Conservation (phyloP, 2,329 filamentous ascomycete species). For the Cytospora mali region DNA sequence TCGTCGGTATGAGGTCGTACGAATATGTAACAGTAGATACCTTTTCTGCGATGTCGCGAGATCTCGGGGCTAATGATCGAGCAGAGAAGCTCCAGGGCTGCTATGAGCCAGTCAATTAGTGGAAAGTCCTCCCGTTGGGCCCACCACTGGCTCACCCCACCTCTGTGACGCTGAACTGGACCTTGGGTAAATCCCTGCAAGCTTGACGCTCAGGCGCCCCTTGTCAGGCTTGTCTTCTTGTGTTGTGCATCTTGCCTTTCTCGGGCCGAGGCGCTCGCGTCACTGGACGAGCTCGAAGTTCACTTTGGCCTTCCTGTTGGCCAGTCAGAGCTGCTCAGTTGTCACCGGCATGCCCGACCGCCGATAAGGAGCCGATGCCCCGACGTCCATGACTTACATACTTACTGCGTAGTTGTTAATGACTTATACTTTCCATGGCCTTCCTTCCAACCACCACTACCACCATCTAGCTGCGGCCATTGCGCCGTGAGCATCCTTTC, state of each 20-base stretch:
- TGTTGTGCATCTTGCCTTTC: conserved; percentile 16
- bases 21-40: neutral
- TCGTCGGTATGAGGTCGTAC: neutral
- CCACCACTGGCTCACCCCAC: too few species aligned
- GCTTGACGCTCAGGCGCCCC: too few species aligned
- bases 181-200: neutral
- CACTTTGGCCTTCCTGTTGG: conserved; percentile 20
- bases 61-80: neutral
- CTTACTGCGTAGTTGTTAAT: neutral
- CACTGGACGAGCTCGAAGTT: conserved; percentile 20
- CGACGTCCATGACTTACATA: neutral
- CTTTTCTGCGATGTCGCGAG: neutral
- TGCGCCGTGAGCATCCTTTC: conserved; percentile 23
- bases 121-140: neutral
- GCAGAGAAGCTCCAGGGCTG: too few species aligned
- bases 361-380: neutral
- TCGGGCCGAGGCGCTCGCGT: conserved; percentile 24
- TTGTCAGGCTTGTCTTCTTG: too few species aligned
- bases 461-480: conserved; percentile 15
- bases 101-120: neutral
- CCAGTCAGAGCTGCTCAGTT: conserved; percentile 12
- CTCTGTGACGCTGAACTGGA: too few species aligned
- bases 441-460: neutral
- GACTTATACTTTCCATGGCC: neutral
- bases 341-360: conserved; percentile 2